Evolutionary conservation across 176 grass and related monocot species (phyloP).

Genomic region (Hordeum marinum): DNA sequence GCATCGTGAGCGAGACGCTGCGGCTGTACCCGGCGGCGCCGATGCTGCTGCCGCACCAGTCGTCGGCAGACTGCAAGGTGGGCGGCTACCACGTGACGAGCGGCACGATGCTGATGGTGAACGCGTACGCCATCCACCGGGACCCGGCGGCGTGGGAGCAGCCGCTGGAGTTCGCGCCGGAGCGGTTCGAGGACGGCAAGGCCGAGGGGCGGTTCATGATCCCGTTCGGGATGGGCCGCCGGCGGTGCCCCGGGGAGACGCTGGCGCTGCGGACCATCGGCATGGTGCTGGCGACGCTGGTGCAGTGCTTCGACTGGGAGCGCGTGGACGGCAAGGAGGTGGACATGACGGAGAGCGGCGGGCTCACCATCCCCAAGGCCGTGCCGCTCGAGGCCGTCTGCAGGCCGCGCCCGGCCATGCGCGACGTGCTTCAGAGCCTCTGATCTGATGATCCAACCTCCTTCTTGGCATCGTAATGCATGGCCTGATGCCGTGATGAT

Average conservation of each 20-base stretch:
- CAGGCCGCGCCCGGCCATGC: conserved; percentile 32
- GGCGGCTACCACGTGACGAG: conserved; percentile 55
- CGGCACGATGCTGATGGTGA: conserved; percentile 52
- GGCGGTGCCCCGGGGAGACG: conserved; percentile 57
- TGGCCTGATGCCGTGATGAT: neutral
- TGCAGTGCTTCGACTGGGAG: conserved; percentile 79
- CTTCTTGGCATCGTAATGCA: neutral
- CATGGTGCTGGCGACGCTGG: conserved; percentile 37
- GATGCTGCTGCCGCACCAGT: conserved; percentile 57
- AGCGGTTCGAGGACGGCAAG: conserved; percentile 41
- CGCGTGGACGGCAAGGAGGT: conserved; percentile 19
- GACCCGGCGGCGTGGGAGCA: conserved; percentile 45
- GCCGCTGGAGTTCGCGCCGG: conserved; percentile 41
- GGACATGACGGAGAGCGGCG: conserved; percentile 43
- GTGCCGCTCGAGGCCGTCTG: conserved; percentile 38
- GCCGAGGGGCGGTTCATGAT: conserved; percentile 26
- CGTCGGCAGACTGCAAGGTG: conserved; percentile 43
- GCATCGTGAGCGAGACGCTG: conserved; percentile 58
- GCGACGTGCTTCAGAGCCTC: conserved; percentile 5
- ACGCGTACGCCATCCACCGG: conserved; percentile 59
- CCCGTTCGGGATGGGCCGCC: conserved; percentile 66
- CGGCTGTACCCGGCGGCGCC: conserved; percentile 55
- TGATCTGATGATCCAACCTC: neutral
- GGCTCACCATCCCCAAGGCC: conserved; percentile 35
- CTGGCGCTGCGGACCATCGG: conserved; percentile 41